phyloP scores from a whole-genome alignment of 2,329 filamentous ascomycete genomes.

The Xylaria sp. region DNA sequence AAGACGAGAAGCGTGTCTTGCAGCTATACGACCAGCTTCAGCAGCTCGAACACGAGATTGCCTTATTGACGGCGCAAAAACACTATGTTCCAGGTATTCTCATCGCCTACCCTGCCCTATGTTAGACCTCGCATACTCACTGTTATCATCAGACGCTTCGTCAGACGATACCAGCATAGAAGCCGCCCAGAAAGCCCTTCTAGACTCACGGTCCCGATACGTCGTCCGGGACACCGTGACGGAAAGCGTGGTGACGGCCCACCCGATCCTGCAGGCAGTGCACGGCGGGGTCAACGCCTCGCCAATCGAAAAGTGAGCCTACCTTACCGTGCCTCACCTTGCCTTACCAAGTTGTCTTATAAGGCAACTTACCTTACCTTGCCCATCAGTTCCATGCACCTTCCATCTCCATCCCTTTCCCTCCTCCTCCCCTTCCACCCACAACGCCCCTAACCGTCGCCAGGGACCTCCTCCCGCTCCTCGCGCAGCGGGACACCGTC shows the following conservation, averaged over 20 bases:
- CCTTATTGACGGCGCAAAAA: conserved; percentile 61
- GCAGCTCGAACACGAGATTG: conserved; percentile 72
- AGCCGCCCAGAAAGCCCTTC: conserved; percentile 64
- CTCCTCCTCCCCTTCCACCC: conserved; percentile 3
- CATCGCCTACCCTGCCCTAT: neutral
- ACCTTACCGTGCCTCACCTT: neutral
- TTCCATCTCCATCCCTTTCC: neutral
- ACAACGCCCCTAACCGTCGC: conserved; percentile 7
- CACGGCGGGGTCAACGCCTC: conserved; percentile 68
- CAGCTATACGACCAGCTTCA: conserved; percentile 72
- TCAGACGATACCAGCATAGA: conserved; percentile 40
- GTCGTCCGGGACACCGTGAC: conserved; percentile 70
- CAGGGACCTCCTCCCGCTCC: conserved; percentile 68
- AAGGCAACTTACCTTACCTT: neutral
- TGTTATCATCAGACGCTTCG: conserved; percentile 45
- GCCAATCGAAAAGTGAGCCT: conserved; percentile 66
- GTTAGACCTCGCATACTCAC: conserved; percentile 2
- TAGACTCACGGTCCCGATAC: conserved; percentile 72
- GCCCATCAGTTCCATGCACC: neutral
- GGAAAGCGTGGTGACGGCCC: conserved; percentile 69
- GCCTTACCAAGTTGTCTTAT: neutral
- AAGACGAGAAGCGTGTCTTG: conserved; percentile 67
- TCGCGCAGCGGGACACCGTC: conserved; percentile 69
- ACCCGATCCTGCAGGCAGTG: conserved; percentile 77
- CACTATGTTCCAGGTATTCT: conserved; percentile 40